phyloP scores from a whole-genome alignment of 768 basidiomycete species.

The Lactarius trivialis region DNA sequence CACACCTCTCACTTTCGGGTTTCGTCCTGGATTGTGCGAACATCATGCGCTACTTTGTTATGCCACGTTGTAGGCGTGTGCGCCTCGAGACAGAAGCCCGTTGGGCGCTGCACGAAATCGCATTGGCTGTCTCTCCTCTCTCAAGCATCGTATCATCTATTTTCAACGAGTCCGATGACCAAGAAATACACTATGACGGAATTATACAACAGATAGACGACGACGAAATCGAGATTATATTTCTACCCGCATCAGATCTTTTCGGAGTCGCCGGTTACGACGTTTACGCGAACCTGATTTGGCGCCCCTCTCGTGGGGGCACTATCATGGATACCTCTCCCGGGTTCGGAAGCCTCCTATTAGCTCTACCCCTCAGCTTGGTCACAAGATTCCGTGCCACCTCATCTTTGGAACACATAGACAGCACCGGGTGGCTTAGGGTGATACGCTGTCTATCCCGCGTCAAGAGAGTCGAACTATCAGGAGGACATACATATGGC shows the following conservation, averaged over 20 bases:
- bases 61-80: constrained; percentile 9
- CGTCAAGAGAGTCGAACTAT: background rate
- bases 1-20: background rate
- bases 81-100: background rate
- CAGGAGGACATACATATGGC: constrained; percentile 4
- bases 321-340: background rate
- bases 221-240: background rate
- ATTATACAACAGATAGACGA: background rate
- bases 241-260: background rate
- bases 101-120: background rate
- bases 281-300: background rate
- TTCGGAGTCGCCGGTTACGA: background rate
- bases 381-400: background rate
- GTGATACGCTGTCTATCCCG: constrained; percentile 10
- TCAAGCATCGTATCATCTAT: constrained; percentile 7
- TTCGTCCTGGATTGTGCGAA: constrained; percentile 13
- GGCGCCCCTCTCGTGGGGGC: background rate
- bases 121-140: constrained; percentile 5
- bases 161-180: constrained; percentile 4
- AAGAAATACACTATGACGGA: constrained; percentile 4
- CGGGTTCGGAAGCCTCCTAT: constrained; percentile 4
- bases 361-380: background rate
- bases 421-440: constrained; percentile 4
- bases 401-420: background rate
- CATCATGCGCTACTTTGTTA: constrained; percentile 3